Conservation (phyloP, 2,329 filamentous ascomycete genomes). For the Tolypocladium inflatum region DNA sequence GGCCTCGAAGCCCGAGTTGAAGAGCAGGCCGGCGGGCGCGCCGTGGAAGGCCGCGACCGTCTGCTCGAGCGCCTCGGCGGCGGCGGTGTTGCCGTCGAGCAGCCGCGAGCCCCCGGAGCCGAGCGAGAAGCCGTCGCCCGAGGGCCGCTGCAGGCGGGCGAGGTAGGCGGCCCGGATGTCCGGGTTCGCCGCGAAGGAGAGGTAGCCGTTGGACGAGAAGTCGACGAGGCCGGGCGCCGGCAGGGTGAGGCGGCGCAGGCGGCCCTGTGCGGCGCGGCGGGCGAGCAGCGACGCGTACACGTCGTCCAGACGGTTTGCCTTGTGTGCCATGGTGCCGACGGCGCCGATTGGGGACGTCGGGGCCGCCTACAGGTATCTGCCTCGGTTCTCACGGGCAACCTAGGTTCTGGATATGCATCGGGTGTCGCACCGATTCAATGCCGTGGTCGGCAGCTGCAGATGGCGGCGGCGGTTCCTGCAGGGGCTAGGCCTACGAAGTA, state of each 20-base stretch:
- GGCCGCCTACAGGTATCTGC: neutral
- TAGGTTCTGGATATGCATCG: neutral
- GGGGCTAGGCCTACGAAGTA: too few species aligned
- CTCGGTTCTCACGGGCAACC: too few species aligned
- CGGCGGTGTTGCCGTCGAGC: constrained; percentile 38
- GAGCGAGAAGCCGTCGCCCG: constrained; percentile 12
- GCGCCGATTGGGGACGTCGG: neutral
- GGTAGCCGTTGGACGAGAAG: constrained; percentile 71
- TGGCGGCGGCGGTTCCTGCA: neutral
- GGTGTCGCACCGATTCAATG: neutral
- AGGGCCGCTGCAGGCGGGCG: constrained; percentile 17
- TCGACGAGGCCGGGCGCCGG: constrained; percentile 62
- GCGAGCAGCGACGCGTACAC: constrained; percentile 15
- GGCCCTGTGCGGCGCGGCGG: constrained; percentile 20
- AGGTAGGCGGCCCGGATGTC: constrained; percentile 56
- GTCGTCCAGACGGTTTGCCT: constrained; percentile 14
- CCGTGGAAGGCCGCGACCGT: constrained; percentile 38
- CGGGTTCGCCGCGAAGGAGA: constrained; percentile 55
- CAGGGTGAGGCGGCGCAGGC: constrained; percentile 37
- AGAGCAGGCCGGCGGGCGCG: constrained; percentile 36
- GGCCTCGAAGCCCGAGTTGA: constrained; percentile 56
- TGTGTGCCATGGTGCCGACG: neutral
- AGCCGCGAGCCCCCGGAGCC: constrained; percentile 46
- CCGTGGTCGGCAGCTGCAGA: neutral
- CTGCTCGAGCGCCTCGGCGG: constrained; percentile 34